Conservation (phyloP, 2,329 filamentous ascomycete genomes). For the Aspergillus sp. region DNA sequence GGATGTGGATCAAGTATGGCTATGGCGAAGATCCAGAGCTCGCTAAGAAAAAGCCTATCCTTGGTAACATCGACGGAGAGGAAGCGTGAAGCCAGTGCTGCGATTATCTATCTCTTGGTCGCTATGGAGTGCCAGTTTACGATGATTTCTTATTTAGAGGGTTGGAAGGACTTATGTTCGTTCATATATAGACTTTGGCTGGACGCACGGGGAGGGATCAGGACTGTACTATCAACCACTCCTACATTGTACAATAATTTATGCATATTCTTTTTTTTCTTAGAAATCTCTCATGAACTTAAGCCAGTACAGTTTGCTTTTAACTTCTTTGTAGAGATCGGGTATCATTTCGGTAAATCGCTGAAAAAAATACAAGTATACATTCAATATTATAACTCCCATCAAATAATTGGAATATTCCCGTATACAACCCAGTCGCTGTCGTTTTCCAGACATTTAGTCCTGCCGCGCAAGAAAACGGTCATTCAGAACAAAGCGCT, state of each 20-base stretch:
- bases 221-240: constrained; percentile 6
- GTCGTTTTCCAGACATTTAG: not conserved
- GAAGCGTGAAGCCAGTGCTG: constrained; percentile 16
- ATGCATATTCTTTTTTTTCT: constrained; percentile 2
- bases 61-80: constrained; percentile 42
- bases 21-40: constrained; percentile 43
- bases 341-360: not conserved
- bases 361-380: not conserved
- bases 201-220: not conserved
- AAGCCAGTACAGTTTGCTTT: not conserved
- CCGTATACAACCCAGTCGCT: not conserved
- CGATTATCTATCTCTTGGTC: not conserved
- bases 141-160: not conserved
- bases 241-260: constrained; percentile 13
- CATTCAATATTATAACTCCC: not conserved
- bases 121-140: not conserved
- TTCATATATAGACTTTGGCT: constrained; percentile 9
- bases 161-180: not conserved
- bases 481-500: no score
- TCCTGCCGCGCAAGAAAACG: not conserved
- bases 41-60: constrained; percentile 38
- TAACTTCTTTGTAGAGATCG: not conserved
- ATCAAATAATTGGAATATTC: not conserved
- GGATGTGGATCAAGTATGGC: constrained; percentile 41
- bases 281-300: not conserved